Conservation (phyloP, 2,329 filamentous ascomycete species). For the Leptosphaerulina australis region DNA sequence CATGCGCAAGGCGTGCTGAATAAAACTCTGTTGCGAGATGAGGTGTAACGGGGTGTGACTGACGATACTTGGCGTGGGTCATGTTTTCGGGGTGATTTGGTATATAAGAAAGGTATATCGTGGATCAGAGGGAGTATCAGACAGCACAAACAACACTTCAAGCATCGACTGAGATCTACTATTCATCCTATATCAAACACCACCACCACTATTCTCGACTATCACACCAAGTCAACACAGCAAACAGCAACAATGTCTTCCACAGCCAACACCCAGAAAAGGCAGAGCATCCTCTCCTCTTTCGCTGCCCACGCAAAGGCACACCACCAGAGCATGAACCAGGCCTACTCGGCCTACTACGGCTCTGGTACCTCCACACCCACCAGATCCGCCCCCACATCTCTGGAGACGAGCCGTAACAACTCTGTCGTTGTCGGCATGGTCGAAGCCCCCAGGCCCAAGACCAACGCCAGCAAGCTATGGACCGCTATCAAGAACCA, state of each 20-base stretch:
- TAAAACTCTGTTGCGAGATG: slow-evolving; percentile 20
- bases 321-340: slow-evolving; percentile 42
- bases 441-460: slow-evolving; percentile 15
- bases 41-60: slow-evolving; percentile 18
- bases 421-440: slow-evolving; percentile 23
- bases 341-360: slow-evolving; percentile 36
- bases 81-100: slow-evolving; percentile 2
- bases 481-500: slow-evolving; percentile 42
- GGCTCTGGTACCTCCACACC: slow-evolving; percentile 7
- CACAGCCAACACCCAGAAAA: slow-evolving; percentile 27
- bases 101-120: slow-evolving; percentile 19
- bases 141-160: slow-evolving; percentile 15
- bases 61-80: slow-evolving; percentile 19
- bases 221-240: slow-evolving; percentile 4
- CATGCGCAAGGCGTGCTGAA: slow-evolving; percentile 16
- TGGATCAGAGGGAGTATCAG: slow-evolving; percentile 5
- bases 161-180: slow-evolving; percentile 9
- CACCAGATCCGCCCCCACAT: slow-evolving; percentile 12
- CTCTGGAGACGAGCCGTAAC: slow-evolving; percentile 26
- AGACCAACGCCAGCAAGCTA: slow-evolving; percentile 32
- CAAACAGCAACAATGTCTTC: slow-evolving; percentile 17
- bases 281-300: slow-evolving; percentile 31
- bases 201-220: slow-evolving; percentile 2
- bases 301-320: slow-evolving; percentile 36
- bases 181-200: slow-evolving; percentile 8